Evolutionary conservation across 1,284 basidiomycete genomes (phyloP).

Genomic region (Rhodotorula glutinis): DNA sequence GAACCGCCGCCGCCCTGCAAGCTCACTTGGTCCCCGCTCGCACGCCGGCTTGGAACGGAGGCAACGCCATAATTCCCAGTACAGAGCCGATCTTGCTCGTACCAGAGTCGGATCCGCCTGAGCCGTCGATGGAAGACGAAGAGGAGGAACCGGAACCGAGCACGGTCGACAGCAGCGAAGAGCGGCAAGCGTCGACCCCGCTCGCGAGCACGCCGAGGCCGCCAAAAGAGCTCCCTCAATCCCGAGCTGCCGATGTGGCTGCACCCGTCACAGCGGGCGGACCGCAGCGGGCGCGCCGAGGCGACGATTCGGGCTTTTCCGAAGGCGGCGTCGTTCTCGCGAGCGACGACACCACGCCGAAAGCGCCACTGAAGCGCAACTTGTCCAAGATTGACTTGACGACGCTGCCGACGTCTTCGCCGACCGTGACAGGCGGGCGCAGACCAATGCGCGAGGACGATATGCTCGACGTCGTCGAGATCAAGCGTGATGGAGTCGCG

Average conservation of each 20-base stretch:
- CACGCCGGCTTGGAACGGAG: not conserved
- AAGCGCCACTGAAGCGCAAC: not conserved
- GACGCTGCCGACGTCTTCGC: not conserved
- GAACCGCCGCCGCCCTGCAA: conserved; percentile 8
- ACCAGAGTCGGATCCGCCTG: conserved; percentile 19
- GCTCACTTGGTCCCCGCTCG: conserved; percentile 7
- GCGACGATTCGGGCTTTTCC: conserved; percentile 31
- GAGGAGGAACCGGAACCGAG: conserved; percentile 1
- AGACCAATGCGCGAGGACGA: not conserved
- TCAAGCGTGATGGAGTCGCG: not conserved
- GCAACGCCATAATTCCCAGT: not conserved
- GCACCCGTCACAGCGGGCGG: not conserved
- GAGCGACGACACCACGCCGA: not conserved
- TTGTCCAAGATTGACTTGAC: not conserved
- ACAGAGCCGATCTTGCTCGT: conserved; percentile 14
- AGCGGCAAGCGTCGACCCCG: not conserved
- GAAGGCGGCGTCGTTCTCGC: not conserved
- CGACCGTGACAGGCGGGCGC: not conserved
- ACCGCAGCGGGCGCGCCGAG: not conserved
- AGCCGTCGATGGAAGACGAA: not conserved
- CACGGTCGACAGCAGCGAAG: conserved; percentile 1
- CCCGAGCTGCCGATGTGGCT: not conserved
- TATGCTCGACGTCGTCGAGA: not conserved
- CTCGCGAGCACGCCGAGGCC: no score
- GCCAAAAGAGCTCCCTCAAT: no score